Evolutionary conservation across 768 basidiomycete genomes (phyloP), one percentile per base, ranked within the genome.

Genomic region (Pulveroboletus sp.): DNA sequence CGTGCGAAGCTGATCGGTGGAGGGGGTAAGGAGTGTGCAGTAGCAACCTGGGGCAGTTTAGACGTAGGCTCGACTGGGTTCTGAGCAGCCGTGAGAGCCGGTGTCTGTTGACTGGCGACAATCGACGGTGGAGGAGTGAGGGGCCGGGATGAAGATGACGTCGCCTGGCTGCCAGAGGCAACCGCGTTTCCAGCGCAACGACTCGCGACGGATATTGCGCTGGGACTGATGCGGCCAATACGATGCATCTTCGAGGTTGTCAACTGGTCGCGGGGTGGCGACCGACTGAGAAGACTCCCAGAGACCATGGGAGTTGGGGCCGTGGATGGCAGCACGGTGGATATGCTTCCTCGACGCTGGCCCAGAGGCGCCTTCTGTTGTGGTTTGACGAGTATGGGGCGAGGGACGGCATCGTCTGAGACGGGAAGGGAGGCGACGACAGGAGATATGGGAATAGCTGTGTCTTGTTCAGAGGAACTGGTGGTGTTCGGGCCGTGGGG

Each of bases 1-100:
- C 80, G 78, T 12, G 86, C 83, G 66, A 89, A 89, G 66, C 84
- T 86, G 63, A 85, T 87, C 27, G 87, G 81, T 11, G 83, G 85
- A 3, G 85, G 79, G 0, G 84, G 80, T 7, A 86, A 69, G 0
- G 83, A 76, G 59, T 72, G 57, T 39, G 59, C 26, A 43, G 53
- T 47, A 3, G 57, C 27, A 9, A 56, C 54, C 36, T 47, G 61
- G 33, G 40, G 64, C 41, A 21, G 64, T 54, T 63, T 72, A 7
- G 64, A 32, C 14, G 59, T 8, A 37, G 58, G 38, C 43, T 65
- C 57, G 46, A 57, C 18, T 18, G 56, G 18, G 31, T 54, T 54
- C 17, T 62, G 61, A 38, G 57, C 42, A 26, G 52, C 36, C 47
- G 52, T 42, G 50, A 54, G 52, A 37, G 54, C 11, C 8, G 52